Base-by-base conservation (phyloP, 2,329 filamentous ascomycete species). In the Escovopsis weberi region DNA sequence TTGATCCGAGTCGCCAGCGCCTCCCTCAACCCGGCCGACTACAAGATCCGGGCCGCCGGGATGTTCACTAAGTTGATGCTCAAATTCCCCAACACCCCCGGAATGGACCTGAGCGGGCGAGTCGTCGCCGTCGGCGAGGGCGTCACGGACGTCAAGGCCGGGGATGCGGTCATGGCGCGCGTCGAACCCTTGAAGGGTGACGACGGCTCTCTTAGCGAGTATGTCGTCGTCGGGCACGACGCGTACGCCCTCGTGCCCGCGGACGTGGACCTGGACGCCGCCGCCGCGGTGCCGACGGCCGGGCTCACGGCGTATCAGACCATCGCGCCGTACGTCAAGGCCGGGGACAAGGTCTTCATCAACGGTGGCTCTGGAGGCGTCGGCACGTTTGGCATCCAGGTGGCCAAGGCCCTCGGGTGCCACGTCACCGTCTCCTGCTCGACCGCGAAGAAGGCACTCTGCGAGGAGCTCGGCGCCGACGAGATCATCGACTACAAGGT, bases 331-430 rank as follows among this genome's bases (percentile, higher is more conserved):
- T 58, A 68, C 44, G 65, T 72, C 43, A 64, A 65, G 40, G 46
- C 57, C 4, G 74, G 74, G n/a, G 66, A 72, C 41, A 70, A 66
- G 50, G 64, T 83, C 11, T 76, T 82, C 45, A 70, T 83, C 54
- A 82, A 82, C 45, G 78, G 76, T 6, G 76, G 77, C 0, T 75
- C 71, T 0, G 80, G 80, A 2, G 80, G 79, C 1, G 70, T 68
- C 1, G 80, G 80, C 2, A 66, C 70, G 0, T 80, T 69, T 46
- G 71, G 66, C 0, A 74, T 83, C 38, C 80, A 83, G 53, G 68
- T 82, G 23, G 78, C 75, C 7, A 82, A 82, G 52, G 59, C 64
- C 0, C 50, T 77, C 4, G 78, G 77, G 0, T 78, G 73, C 43
- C 64, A 72, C 43, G 78, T 83, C 12, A 76, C 73, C 0, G 67